These are phyloP conservation scores for Aspergillus piperis DNA, from an alignment of 2,329 filamentous ascomycete species.

Conservation along the genomic window DNA sequence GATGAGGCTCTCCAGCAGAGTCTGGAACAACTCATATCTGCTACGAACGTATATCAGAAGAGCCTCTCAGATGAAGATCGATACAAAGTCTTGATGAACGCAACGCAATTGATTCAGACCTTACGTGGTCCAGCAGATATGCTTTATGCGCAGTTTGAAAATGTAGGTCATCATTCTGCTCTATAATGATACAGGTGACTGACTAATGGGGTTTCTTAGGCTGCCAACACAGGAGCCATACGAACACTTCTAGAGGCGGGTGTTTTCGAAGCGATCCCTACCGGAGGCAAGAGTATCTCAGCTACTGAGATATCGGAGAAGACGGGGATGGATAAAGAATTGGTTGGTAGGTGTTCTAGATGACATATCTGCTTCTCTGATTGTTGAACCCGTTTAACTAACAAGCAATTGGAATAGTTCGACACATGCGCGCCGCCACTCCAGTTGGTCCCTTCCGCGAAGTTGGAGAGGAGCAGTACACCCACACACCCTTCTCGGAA, in stretches of 20 bases:
- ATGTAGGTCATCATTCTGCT: not conserved
- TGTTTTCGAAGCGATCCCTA: slow-evolving; percentile 25
- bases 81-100: not conserved
- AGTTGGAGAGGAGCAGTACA: slow-evolving; percentile 21
- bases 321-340: slow-evolving; percentile 16
- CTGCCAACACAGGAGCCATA: slow-evolving; percentile 21
- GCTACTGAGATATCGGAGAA: slow-evolving; percentile 12
- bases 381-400: not conserved
- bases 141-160: not conserved
- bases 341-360: slow-evolving; percentile 4
- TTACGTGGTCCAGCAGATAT: not conserved
- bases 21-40: not conserved
- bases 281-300: slow-evolving; percentile 17
- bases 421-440: slow-evolving; percentile 23
- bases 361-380: not conserved
- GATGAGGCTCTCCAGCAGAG: not conserved
- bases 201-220: slow-evolving; percentile 8
- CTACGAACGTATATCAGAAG: not conserved
- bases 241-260: slow-evolving; percentile 23
- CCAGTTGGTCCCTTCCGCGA: slow-evolving; percentile 22
- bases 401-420: slow-evolving; percentile 12
- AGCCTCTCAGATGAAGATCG: not conserved
- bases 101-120: not conserved
- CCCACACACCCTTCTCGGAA: slow-evolving; percentile 25
- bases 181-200: not conserved